Conservation (phyloP, 2,329 filamentous ascomycete genomes). For the Amauroascus verrucosus region DNA sequence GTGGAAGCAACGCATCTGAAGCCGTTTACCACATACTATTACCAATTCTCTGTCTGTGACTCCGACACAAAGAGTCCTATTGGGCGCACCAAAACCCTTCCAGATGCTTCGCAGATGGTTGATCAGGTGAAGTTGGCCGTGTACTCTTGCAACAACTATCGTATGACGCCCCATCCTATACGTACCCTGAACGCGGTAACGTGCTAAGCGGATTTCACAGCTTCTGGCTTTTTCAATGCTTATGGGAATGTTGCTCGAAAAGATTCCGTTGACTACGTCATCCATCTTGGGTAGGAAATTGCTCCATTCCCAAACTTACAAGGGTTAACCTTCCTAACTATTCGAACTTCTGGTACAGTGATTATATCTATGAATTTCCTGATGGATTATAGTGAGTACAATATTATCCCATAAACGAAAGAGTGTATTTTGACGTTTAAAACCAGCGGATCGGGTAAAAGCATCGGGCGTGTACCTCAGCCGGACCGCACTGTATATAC, state of each 20-base stretch:
- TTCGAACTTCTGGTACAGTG: slow-evolving; percentile 19
- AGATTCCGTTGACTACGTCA: slow-evolving; percentile 50
- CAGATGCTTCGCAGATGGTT: slow-evolving; percentile 46
- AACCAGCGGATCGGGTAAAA: slow-evolving; percentile 11
- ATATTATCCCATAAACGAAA: slow-evolving; percentile 1
- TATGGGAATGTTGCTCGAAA: slow-evolving; percentile 51
- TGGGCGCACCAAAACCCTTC: slow-evolving; percentile 61
- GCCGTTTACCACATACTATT: slow-evolving; percentile 54
- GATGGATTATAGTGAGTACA: slow-evolving; percentile 27
- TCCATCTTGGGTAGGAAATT: slow-evolving; percentile 37
- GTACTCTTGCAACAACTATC: slow-evolving; percentile 61
- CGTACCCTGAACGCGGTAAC: slow-evolving; percentile 24
- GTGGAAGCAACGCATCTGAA: slow-evolving; percentile 55
- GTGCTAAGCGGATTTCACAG: slow-evolving; percentile 18
- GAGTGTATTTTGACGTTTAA: slow-evolving; percentile 24
- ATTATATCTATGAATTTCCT: slow-evolving; percentile 56
- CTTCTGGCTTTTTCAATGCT: slow-evolving; percentile 50
- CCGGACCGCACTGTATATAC: slow-evolving; percentile 22
- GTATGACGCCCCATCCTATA: slow-evolving; percentile 41
- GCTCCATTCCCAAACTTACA: not conserved
- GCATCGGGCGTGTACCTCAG: slow-evolving; percentile 9
- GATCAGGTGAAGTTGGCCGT: slow-evolving; percentile 52
- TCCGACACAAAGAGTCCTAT: slow-evolving; percentile 50
- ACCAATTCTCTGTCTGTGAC: slow-evolving; percentile 59
- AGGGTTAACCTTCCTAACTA: not conserved